Evolutionary conservation across 306 rosid species (phyloP).

Genomic region (Begonia loranthoides): DNA sequence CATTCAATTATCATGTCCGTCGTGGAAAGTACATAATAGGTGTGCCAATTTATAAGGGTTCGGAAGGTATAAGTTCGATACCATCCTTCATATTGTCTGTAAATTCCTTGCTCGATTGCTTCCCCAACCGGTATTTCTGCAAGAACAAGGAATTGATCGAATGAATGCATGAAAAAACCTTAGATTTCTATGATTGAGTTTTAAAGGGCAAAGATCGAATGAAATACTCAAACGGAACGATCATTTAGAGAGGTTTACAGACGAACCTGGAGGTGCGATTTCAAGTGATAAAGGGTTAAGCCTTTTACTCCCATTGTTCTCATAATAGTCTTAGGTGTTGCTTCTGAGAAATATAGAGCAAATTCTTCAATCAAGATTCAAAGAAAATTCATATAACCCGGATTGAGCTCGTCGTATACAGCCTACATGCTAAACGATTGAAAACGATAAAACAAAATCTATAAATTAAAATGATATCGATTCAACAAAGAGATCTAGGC

Average conservation of each 20-base stretch:
- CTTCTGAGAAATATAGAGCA: slow-evolving; percentile 26
- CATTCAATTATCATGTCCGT: too few species aligned
- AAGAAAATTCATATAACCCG: too few species aligned
- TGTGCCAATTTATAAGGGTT: neutral
- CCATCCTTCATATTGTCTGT: slow-evolving; percentile 40
- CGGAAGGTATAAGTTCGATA: slow-evolving; percentile 9
- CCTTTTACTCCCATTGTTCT: slow-evolving; percentile 59
- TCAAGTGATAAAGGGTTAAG: slow-evolving; percentile 52
- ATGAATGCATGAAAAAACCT: neutral
- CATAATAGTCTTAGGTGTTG: slow-evolving; percentile 50
- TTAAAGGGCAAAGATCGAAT: too few species aligned
- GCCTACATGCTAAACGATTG: too few species aligned
- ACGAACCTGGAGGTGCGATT: slow-evolving; percentile 53
- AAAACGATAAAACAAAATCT: too few species aligned
- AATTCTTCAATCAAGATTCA: neutral
- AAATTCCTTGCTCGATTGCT: slow-evolving; percentile 43
- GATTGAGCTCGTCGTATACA: too few species aligned
- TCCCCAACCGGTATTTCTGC: slow-evolving; percentile 49
- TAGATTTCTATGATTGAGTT: neutral
- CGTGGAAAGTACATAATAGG: neutral
- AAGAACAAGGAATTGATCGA: slow-evolving; percentile 5
- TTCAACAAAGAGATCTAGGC: too few species aligned
- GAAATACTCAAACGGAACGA: too few species aligned
- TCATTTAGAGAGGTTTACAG: neutral
- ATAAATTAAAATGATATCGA: too few species aligned